These are phyloP conservation scores for Geranomyces variabilis DNA, from an alignment of 192 early-diverging fungal genomes.

Conservation along the genomic window DNA sequence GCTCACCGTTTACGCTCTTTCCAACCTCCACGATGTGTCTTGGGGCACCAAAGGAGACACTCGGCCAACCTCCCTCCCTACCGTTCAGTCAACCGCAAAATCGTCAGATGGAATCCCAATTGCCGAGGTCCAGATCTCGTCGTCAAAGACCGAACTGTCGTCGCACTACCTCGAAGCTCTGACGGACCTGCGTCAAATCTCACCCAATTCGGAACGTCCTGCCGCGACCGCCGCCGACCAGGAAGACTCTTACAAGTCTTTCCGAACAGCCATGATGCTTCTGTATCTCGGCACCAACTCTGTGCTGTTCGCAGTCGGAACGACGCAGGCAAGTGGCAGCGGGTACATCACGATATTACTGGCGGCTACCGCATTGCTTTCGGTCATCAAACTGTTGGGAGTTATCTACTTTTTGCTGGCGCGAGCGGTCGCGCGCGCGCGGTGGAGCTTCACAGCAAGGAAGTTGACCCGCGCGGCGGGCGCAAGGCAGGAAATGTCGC, in stretches of 20 bases:
- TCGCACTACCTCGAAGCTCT: constrained; percentile 69
- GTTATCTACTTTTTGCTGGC: constrained; percentile 25
- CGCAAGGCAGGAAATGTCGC: too few relatives aligned
- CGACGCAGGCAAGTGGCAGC: not conserved
- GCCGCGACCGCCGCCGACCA: constrained; percentile 61
- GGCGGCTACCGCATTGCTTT: constrained; percentile 16
- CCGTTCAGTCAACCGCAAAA: constrained; percentile 29
- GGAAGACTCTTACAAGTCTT: constrained; percentile 79
- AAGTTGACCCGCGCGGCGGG: too few relatives aligned
- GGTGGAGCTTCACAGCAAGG: too few relatives aligned
- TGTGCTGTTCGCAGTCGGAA: constrained; percentile 29
- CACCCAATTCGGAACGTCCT: constrained; percentile 19
- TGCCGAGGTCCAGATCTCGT: constrained; percentile 69
- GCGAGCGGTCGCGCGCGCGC: too few relatives aligned
- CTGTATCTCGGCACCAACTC: constrained; percentile 44
- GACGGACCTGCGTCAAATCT: constrained; percentile 52
- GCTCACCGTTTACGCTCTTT: constrained; percentile 80
- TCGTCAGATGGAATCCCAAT: constrained; percentile 58
- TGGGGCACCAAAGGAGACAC: constrained; percentile 94
- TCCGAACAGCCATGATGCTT: constrained; percentile 48
- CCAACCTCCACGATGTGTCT: constrained; percentile 89
- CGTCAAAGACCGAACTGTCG: constrained; percentile 66
- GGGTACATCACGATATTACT: constrained; percentile 33
- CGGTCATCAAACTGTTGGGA: constrained; percentile 36
- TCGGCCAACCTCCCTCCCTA: constrained; percentile 51